A percentile compares a stretch with the other conserved stretches of the same genome.
Conservation (phyloP, 768 basidiomycete genomes). For the Agaricus bisporus region DNA sequence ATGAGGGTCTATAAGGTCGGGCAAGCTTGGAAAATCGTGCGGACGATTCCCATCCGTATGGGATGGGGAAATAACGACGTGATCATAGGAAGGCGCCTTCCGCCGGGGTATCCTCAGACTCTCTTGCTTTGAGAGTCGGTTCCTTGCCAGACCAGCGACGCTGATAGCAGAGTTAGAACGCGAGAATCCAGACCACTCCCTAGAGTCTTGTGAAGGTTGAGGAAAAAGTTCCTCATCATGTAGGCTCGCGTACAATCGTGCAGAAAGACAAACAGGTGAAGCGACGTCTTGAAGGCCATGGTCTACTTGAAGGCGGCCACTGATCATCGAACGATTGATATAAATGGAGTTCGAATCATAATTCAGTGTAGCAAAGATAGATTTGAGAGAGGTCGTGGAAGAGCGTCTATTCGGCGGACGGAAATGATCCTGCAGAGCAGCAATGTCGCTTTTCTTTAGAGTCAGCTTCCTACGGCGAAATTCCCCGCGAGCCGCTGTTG, state of each 20-base stretch:
- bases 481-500: constrained; percentile 28
- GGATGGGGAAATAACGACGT: constrained; percentile 24
- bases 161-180: constrained; percentile 56
- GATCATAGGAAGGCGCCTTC: constrained; percentile 28
- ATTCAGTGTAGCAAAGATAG: constrained; percentile 46
- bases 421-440: constrained; percentile 18
- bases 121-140: constrained; percentile 59
- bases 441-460: constrained; percentile 19
- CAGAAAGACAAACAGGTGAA: constrained; percentile 64
- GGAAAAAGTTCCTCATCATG: constrained; percentile 58
- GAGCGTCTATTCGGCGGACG: constrained; percentile 47
- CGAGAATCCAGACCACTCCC: constrained; percentile 32
- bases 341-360: constrained; percentile 55
- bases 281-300: constrained; percentile 76
- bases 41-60: constrained; percentile 17
- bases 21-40: constrained; percentile 25
- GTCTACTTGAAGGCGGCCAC: constrained; percentile 68
- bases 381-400: constrained; percentile 58
- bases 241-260: constrained; percentile 57
- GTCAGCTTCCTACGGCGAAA: constrained; percentile 23
- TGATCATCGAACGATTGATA: constrained; percentile 59
- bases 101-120: constrained; percentile 62
- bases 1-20: constrained; percentile 7
- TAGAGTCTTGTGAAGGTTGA: constrained; percentile 39
- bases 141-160: constrained; percentile 57